phyloP scores from a whole-genome alignment of 2,329 filamentous ascomycete genomes.

The Claviceps sp. region DNA sequence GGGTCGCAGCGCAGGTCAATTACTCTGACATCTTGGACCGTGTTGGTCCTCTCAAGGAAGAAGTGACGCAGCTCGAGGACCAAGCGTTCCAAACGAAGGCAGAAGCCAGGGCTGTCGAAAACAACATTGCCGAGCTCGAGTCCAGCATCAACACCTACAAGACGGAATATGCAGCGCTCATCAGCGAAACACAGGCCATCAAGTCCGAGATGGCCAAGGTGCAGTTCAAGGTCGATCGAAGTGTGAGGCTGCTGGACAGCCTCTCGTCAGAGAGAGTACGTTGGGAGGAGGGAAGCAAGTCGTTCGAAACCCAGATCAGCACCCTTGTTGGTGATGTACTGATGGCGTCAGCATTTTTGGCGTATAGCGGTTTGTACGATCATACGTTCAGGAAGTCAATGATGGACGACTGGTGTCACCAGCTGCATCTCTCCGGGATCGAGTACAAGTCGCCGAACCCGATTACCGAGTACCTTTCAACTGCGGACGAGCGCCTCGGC shows the following conservation, averaged over 20 bases:
- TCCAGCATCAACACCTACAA: conserved; percentile 91
- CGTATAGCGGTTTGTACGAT: conserved; percentile 93
- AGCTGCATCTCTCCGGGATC: conserved; percentile 85
- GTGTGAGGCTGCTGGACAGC: conserved; percentile 85
- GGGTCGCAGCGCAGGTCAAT: conserved; percentile 91
- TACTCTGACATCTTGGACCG: conserved; percentile 96
- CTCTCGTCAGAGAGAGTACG: conserved; percentile 83
- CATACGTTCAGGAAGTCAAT: conserved; percentile 96
- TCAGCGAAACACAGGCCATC: conserved; percentile 94
- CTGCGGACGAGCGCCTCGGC: conserved; percentile 81
- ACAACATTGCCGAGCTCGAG: conserved; percentile 73
- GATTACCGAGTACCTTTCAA: conserved; percentile 91
- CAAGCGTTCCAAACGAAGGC: conserved; percentile 86
- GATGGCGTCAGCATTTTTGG: conserved; percentile 91
- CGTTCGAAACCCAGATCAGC: conserved; percentile 94
- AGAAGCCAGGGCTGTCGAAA: conserved; percentile 80
- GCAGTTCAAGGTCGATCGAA: conserved; percentile 95
- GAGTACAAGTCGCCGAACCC: conserved; percentile 88
- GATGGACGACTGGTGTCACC: conserved; percentile 94
- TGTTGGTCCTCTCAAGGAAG: conserved; percentile 81
- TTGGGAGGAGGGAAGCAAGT: conserved; percentile 96
- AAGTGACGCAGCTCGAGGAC: conserved; percentile 77
- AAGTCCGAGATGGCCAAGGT: conserved; percentile 94
- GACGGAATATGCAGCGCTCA: conserved; percentile 85
- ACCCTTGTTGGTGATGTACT: conserved; percentile 93